Conservation (phyloP, 805 yeast species). For the Tetrapisispora namnaoensis region DNA sequence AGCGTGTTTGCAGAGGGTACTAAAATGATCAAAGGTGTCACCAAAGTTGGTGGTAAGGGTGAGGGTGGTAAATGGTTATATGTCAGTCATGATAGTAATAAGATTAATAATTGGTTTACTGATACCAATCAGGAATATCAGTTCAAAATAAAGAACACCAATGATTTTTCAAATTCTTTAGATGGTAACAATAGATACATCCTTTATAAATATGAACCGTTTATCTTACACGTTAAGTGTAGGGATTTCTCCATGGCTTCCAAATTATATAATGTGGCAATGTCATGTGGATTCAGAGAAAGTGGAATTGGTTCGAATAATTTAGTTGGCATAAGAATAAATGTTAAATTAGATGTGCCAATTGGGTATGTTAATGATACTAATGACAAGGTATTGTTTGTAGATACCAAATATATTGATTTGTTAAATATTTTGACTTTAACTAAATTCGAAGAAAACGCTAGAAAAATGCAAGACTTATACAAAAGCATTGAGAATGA, state of each 20-base stretch:
- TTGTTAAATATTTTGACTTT: conserved; percentile 44
- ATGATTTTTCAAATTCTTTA: background rate
- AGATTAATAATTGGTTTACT: conserved; percentile 42
- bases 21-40: conserved; percentile 29
- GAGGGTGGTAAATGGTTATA: conserved; percentile 77
- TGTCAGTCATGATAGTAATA: conserved; percentile 55
- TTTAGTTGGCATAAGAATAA: conserved; percentile 65
- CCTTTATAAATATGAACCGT: conserved; percentile 74
- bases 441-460: conserved; percentile 61
- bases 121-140: conserved; percentile 18
- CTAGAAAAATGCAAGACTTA: conserved; percentile 42
- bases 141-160: conserved; percentile 1
- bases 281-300: conserved; percentile 81
- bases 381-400: conserved; percentile 34
- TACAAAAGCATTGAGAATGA: conserved; percentile 32
- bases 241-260: conserved; percentile 49
- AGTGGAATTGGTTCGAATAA: conserved; percentile 75
- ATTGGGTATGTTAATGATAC: conserved; percentile 44
- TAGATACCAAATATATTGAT: conserved; percentile 41
- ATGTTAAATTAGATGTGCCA: conserved; percentile 64
- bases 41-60: conserved; percentile 71
- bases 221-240: conserved; percentile 77
- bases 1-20: conserved; percentile 73
- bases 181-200: conserved; percentile 40
- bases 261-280: conserved; percentile 56